A percentile compares a stretch with the other conserved stretches of the same genome.
phyloP scores from a whole-genome alignment of 345 rosid species.

The Corchorus capsularis region DNA sequence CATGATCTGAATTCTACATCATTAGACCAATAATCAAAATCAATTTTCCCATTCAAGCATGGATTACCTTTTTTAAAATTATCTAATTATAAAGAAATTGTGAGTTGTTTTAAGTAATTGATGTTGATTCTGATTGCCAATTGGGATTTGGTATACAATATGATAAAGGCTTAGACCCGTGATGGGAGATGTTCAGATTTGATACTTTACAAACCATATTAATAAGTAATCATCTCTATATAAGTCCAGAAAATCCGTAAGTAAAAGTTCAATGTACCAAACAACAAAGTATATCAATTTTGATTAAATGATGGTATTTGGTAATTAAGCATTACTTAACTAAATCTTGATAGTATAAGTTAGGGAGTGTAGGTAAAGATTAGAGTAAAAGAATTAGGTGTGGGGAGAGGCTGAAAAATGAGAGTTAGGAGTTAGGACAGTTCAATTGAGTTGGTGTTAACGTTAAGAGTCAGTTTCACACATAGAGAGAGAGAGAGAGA shows the following conservation, averaged over 20 bases:
- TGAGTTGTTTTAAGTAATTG: background rate
- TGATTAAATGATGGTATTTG: background rate
- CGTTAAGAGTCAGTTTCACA: conserved; percentile 25
- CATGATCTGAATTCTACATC: conserved; percentile 29
- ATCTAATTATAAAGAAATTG: background rate
- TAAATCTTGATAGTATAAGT: background rate
- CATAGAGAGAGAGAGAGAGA: background rate
- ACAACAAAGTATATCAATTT: no score
- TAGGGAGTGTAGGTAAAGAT: conserved; percentile 11
- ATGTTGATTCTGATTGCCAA: background rate
- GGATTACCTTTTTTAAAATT: background rate
- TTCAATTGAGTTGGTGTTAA: conserved; percentile 28
- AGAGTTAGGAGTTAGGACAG: conserved; percentile 16
- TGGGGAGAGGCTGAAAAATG: conserved; percentile 16
- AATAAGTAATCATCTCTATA: no score
- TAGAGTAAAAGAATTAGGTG: conserved; percentile 26
- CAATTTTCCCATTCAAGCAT: background rate
- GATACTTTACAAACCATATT: no score
- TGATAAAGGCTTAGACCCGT: background rate
- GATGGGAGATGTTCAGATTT: no score
- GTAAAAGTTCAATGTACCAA: no score
- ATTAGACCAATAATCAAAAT: conserved; percentile 22
- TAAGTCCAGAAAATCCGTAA: no score
- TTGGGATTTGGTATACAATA: background rate
- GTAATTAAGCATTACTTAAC: background rate